A percentile compares a stretch with the other conserved stretches of the same genome.
phyloP scores from a whole-genome alignment of 352 stramenopile genomes.

The Phytophthora syringae region DNA sequence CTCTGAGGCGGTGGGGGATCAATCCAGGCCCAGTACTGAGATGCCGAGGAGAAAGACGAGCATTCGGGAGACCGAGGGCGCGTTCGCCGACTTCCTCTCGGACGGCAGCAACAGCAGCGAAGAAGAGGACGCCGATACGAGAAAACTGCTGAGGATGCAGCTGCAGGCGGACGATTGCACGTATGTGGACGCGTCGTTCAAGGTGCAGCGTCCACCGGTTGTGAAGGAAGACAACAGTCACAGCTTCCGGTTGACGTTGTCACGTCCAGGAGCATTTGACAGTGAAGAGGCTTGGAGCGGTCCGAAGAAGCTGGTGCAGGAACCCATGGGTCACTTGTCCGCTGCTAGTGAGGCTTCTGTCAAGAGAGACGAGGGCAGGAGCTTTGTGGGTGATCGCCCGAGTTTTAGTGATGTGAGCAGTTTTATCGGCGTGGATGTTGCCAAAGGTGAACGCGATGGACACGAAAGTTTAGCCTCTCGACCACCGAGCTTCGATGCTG shows the following conservation, averaged over 20 bases:
- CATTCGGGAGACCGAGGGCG: constrained; percentile 7
- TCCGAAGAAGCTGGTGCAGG: constrained; percentile 14
- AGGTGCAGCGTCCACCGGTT: constrained; percentile 25
- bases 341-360: background rate
- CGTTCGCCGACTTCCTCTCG: constrained; percentile 52
- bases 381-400: background rate
- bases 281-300: constrained; percentile 5
- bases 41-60: constrained; percentile 13
- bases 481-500: constrained; percentile 26
- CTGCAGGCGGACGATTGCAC: constrained; percentile 56
- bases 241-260: constrained; percentile 28
- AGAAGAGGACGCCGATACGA: constrained; percentile 34
- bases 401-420: constrained; percentile 13
- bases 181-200: constrained; percentile 46
- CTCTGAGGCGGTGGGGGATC: background rate
- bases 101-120: constrained; percentile 35
- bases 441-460: background rate
- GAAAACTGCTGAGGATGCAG: constrained; percentile 49
- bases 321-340: background rate
- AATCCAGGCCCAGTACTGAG: background rate
- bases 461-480: constrained; percentile 26
- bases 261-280: constrained; percentile 14
- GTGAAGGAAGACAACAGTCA: constrained; percentile 3
- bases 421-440: constrained; percentile 1
- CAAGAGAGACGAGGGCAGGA: constrained; percentile 2